A percentile compares a stretch with the other conserved stretches of the same genome.
Evolutionary conservation across 345 rosid species (phyloP).

Genomic region (Salix udensis): DNA sequence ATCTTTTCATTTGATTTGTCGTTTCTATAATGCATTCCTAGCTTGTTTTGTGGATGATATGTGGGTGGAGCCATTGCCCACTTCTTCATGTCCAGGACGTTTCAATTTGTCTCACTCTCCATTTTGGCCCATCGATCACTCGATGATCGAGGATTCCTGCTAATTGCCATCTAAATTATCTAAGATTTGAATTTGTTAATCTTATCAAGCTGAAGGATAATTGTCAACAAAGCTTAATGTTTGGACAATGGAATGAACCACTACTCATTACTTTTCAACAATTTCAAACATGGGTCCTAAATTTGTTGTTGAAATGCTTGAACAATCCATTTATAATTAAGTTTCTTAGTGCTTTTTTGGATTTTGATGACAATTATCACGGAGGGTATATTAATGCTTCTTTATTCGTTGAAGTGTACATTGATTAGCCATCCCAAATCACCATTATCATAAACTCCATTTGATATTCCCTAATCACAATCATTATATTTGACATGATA

Average conservation of each 20-base stretch:
- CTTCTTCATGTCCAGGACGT: conserved; percentile 12
- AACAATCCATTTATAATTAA: background rate
- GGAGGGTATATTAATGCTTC: background rate
- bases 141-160: conserved; percentile 10
- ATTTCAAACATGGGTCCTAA: background rate
- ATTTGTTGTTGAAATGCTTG: background rate
- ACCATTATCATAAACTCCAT: background rate
- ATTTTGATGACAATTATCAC: conserved; percentile 9
- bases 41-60: conserved; percentile 19
- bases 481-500: background rate
- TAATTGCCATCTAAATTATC: background rate
- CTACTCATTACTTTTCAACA: background rate
- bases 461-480: background rate
- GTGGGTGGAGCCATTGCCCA: conserved; percentile 20
- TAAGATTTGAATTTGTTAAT: background rate
- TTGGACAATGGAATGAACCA: background rate
- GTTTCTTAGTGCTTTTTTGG: background rate
- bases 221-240: background rate
- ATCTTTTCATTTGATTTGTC: conserved; percentile 2
- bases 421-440: background rate
- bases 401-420: no score
- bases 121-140: conserved; percentile 5
- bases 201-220: background rate
- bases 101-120: conserved; percentile 10
- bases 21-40: conserved; percentile 2